Conservation (phyloP, 2,329 filamentous ascomycete species). For the Cadophora sp. region DNA sequence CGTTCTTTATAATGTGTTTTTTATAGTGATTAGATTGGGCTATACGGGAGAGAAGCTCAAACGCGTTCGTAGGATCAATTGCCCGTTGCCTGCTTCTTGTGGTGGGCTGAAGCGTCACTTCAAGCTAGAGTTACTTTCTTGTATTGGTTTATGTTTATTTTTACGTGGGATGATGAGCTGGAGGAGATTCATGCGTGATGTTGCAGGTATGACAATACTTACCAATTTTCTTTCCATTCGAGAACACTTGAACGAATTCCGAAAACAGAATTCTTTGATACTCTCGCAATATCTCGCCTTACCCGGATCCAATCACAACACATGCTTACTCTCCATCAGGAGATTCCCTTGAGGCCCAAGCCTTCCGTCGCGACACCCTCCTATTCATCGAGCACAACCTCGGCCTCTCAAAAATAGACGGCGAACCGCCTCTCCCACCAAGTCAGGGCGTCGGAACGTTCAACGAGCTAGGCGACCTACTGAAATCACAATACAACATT, state of each 20-base stretch:
- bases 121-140: not conserved
- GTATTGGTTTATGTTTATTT: not conserved
- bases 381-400: not conserved
- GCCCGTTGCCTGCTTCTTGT: not conserved
- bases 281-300: too few species aligned
- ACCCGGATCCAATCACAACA: not conserved
- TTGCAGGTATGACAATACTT: not conserved
- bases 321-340: not conserved
- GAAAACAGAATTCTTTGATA: too few species aligned
- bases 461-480: not conserved
- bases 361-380: not conserved
- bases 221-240: too few species aligned
- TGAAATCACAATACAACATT: not conserved
- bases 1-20: too few species aligned
- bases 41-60: not conserved
- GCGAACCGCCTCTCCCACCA: not conserved
- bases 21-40: too few species aligned
- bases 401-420: not conserved
- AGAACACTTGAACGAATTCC: too few species aligned
- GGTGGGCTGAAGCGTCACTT: not conserved
- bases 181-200: not conserved
- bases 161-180: not conserved
- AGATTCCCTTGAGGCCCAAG: not conserved
- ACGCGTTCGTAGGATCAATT: not conserved
- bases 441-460: not conserved